Percentiles rank a stretch among this genome's conserved stretches.
These are phyloP conservation scores for Lactifluus echinatus DNA, from an alignment of 768 basidiomycete genomes.

Conservation along the genomic window DNA sequence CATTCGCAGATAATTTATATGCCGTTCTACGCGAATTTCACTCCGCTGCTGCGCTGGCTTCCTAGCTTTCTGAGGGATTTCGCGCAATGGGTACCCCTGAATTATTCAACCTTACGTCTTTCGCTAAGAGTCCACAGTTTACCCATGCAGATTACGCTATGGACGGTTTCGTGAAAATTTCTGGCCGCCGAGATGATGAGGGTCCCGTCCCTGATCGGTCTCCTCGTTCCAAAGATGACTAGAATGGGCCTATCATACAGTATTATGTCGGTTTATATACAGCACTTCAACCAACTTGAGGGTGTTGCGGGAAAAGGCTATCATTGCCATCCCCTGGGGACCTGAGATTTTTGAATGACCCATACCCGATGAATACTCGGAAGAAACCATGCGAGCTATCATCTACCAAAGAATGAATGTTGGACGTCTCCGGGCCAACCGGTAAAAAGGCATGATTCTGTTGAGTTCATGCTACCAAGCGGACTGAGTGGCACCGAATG, in stretches of 20 bases:
- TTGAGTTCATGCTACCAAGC: background rate
- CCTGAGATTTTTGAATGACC: background rate
- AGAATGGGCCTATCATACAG: no score
- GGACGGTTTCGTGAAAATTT: slow-evolving; percentile 53
- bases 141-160: slow-evolving; percentile 64
- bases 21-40: slow-evolving; percentile 64
- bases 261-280: background rate
- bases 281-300: background rate
- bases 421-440: background rate
- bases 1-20: slow-evolving; percentile 62
- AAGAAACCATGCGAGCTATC: background rate
- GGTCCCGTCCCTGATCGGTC: slow-evolving; percentile 1
- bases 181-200: slow-evolving; percentile 18
- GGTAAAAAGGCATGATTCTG: background rate
- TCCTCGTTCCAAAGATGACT: slow-evolving; percentile 13
- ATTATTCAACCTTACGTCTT: background rate
- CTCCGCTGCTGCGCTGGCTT: slow-evolving; percentile 44
- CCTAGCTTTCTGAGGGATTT: slow-evolving; percentile 73
- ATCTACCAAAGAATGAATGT: background rate
- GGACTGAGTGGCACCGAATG: background rate
- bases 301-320: background rate
- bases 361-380: background rate
- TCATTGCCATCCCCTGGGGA: background rate
- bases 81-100: slow-evolving; percentile 53
- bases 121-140: slow-evolving; percentile 32